Percentiles rank a stretch among this genome's conserved stretches.
phyloP scores from a whole-genome alignment of 148 eudicot genomes.

The Rhododendron molle region DNA sequence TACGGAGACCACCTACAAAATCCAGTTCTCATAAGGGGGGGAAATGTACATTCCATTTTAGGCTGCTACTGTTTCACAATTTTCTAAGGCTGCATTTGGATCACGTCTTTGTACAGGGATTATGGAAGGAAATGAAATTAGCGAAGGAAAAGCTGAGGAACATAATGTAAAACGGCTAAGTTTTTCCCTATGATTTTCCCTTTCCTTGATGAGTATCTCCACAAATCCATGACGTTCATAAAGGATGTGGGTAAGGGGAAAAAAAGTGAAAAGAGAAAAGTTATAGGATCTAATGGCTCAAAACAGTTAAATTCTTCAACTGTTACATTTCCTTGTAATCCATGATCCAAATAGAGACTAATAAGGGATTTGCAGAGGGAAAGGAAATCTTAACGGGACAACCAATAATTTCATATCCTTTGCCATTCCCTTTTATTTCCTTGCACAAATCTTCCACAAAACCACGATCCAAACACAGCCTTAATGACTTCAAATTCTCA shows the following conservation, averaged over 20 bases:
- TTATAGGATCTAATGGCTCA: neutral
- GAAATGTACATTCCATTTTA: neutral
- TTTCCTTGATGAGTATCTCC: neutral
- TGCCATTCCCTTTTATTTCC: neutral
- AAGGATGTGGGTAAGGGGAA: neutral
- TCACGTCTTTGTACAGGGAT: neutral
- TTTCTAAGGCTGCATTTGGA: neutral
- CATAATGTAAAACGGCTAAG: neutral
- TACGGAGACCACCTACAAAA: slow-evolving; percentile 36
- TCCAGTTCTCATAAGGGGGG: neutral
- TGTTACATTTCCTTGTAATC: neutral
- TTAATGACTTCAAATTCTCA: neutral
- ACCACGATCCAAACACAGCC: neutral
- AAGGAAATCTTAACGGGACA: neutral
- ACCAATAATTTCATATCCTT: neutral
- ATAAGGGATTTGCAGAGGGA: neutral
- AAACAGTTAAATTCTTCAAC: neutral
- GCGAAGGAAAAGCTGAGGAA: neutral
- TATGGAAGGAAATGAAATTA: neutral
- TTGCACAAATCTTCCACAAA: neutral
- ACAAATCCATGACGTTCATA: neutral
- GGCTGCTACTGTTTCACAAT: neutral
- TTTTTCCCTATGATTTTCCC: neutral
- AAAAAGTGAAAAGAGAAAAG: neutral
- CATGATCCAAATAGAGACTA: neutral